Base-by-base conservation (phyloP, 352 stramenopile genomes). In the Peronosclerospora sorghi region DNA sequence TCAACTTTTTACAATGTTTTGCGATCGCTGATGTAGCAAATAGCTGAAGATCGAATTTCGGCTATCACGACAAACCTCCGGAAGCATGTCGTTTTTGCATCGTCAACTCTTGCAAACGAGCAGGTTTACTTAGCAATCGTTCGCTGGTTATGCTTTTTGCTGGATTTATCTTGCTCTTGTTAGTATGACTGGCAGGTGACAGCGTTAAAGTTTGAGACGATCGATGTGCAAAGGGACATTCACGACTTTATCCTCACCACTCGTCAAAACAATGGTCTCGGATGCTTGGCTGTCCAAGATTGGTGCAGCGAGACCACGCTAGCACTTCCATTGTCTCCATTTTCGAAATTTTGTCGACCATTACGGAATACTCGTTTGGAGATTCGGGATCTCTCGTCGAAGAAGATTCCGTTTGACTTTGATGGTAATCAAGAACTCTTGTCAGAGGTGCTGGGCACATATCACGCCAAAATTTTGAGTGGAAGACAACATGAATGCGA, bases 171-270 rank as follows among this genome's bases (percentile, higher is more conserved):
- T 41, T 48, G 21, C 44, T 30, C 4, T 57, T 37, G 12, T 5
- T 41, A 90, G 78, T 92, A 92, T 42, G 79, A 92, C 21, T 92
- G 76, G 74, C 79, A 92, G 38, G 83, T 87, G 45, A 62, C 83
- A 38, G 73, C 76, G 5, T 58, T 52, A 24, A 79, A 75, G 36
- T 73, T 92, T 30, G 76, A 89, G 35, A 73, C 61, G 35, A 68
- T 89, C 12, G 62, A 86, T 46, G 65, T 75, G 21, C 72, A 88
- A 53, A 51, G 51, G 21, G 70, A 89, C 41, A 76, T 92, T 37
- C 54, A 62, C 4, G 60, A 80, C 39, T 88, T 86, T 39, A 85
- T 92, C 5, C 65, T 49, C n/a, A 15, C 39, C 8, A 48, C 20
- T 30, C 30, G 47, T 42, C 41, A 29, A 27, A 42, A 24, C 21